Base-by-base conservation (phyloP, 371 early-diverging fungal species). In the Choanephora cucurbitarum region DNA sequence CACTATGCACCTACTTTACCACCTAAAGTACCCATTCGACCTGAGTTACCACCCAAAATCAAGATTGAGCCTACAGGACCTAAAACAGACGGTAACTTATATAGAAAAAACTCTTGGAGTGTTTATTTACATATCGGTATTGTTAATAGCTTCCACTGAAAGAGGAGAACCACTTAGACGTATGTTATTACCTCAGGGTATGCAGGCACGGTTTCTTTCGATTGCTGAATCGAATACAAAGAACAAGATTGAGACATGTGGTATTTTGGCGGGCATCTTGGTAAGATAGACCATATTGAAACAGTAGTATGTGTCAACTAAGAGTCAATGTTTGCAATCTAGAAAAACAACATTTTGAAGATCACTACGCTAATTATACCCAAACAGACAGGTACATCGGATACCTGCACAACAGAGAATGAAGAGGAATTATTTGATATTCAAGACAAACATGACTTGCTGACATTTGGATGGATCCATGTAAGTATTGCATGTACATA, bases 391-490 rank as follows among this genome's bases (percentile, higher is more conserved):
- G 88, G 91, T 0, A 95, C 96, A 1, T 82, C 91, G 11, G 94
- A 96, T 61, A 92, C 94, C 1, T 93, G 93, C 49, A 85, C 86
- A 11, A 94, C 91, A 0, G 88, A 86, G 48, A 88, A 93, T 47
- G 96, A 96, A 72, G 93, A 92, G 69, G 93, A 92, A 34, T 52
- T 95, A 9, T 87, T 92, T 72, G 88, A 85, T 33, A 85, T 82
- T 57, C 88, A 90, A 55, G 88, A 85, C 50, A 73, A 83, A 22
- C 66, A 85, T 33, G 89, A 93, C n/a, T 64, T 94, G 44, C 71
- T 95, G 31, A 91, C 93, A 1, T 70, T 95, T 34, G 96, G 96
- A 14, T 96, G 96, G 96, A 91, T 93, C 48, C 94, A 93, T 71
- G 89, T 86, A 80, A 67, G 73, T 64, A 14, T 40, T 53, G 34